phyloP scores from a whole-genome alignment of 306 rosid genomes.

The Medicago lupulina region DNA sequence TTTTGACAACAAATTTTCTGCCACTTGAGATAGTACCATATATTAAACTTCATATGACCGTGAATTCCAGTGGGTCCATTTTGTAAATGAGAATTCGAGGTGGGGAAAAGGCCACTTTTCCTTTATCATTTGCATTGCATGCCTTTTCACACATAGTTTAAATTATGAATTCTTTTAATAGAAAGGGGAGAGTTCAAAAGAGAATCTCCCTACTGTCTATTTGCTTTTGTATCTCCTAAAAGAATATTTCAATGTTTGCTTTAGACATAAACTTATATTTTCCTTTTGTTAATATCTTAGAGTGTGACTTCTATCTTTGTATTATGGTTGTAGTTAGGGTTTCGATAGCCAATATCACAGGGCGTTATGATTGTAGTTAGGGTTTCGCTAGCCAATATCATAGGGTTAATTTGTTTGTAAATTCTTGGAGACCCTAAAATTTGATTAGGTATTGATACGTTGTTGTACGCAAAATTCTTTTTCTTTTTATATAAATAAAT shows the following conservation, averaged over 20 bases:
- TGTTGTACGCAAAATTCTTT: no score
- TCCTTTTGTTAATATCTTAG: constrained; percentile 31
- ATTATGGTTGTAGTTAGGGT: neutral
- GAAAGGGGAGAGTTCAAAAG: constrained; percentile 29
- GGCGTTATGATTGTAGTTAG: neutral
- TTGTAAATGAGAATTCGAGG: constrained; percentile 26
- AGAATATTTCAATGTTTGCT: constrained; percentile 19
- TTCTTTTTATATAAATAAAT: no score
- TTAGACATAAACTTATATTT: neutral
- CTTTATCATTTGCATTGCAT: constrained; percentile 34
- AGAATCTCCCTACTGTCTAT: constrained; percentile 47
- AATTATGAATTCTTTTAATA: constrained; percentile 34
- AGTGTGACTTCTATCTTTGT: constrained; percentile 18
- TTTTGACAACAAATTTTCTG: no score
- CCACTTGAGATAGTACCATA: no score
- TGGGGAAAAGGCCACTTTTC: constrained; percentile 46
- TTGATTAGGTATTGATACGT: no score
- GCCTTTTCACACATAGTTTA: constrained; percentile 30
- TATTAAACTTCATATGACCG: neutral
- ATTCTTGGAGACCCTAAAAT: no score
- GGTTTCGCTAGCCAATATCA: constrained; percentile 20
- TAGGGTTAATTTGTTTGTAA: neutral
- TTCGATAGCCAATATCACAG: no score
- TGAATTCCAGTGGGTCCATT: neutral
- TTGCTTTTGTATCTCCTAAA: constrained; percentile 6